Conservation (phyloP, 2,329 filamentous ascomycete species). For the Ophiosphaerella korrae region DNA sequence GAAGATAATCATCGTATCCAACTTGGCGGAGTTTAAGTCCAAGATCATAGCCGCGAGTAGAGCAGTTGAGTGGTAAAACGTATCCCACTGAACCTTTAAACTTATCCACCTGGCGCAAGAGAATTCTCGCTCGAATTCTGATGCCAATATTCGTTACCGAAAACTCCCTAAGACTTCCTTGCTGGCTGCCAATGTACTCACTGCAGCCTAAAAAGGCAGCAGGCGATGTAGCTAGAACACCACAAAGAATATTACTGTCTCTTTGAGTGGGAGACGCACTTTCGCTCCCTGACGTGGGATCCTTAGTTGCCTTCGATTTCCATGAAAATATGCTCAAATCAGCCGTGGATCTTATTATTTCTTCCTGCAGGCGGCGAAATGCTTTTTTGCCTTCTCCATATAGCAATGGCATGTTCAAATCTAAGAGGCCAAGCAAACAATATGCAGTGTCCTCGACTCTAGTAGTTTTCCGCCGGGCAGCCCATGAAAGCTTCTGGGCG, state of each 20-base stretch:
- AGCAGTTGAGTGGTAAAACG: slow-evolving; percentile 1
- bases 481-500: slow-evolving; percentile 20
- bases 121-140: background rate
- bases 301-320: background rate
- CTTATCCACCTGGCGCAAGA: background rate
- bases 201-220: background rate
- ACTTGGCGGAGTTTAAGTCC: slow-evolving; percentile 1
- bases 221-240: background rate
- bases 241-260: background rate
- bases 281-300: no score
- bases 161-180: background rate
- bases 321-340: slow-evolving; percentile 16
- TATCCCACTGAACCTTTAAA: background rate
- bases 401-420: slow-evolving; percentile 30
- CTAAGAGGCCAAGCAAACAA: slow-evolving; percentile 34
- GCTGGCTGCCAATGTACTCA: background rate
- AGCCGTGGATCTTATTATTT: slow-evolving; percentile 13
- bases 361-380: slow-evolving; percentile 21
- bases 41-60: background rate
- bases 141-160: slow-evolving; percentile 5
- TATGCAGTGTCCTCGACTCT: slow-evolving; percentile 34
- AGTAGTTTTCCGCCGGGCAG: slow-evolving; percentile 7
- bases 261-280: background rate
- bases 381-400: slow-evolving; percentile 34
- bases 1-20: slow-evolving; percentile 2